Conservation (phyloP, 225 moss, liverwort and hornwort species). For the Neckera pumila region DNA sequence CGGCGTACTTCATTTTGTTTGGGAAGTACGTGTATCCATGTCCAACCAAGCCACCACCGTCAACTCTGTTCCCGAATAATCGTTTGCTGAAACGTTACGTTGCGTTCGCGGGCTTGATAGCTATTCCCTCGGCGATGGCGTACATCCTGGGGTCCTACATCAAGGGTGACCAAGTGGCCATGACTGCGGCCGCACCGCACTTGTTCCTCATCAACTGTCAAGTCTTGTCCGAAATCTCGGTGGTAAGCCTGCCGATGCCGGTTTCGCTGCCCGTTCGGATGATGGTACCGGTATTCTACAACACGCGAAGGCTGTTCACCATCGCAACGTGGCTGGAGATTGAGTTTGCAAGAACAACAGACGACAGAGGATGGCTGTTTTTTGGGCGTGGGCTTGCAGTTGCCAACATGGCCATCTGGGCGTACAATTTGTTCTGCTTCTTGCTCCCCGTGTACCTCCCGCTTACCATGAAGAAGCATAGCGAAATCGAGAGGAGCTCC, state of each 20-base stretch:
- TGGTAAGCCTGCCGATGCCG: background rate
- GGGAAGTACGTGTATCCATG: slow-evolving; percentile 31
- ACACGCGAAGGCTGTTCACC: slow-evolving; percentile 29
- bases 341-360: slow-evolving; percentile 5
- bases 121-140: slow-evolving; percentile 5
- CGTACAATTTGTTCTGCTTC: slow-evolving; percentile 42
- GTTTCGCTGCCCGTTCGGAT: slow-evolving; percentile 29
- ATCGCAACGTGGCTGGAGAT: slow-evolving; percentile 24
- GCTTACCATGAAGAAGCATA: slow-evolving; percentile 15
- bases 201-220: slow-evolving; percentile 41
- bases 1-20: slow-evolving; percentile 24
- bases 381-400: slow-evolving; percentile 36
- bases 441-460: slow-evolving; percentile 46
- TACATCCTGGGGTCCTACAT: slow-evolving; percentile 36
- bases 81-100: slow-evolving; percentile 16
- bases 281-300: slow-evolving; percentile 42
- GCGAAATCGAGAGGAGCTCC: slow-evolving; percentile 15
- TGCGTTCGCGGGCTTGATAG: slow-evolving; percentile 10
- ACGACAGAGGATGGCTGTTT: slow-evolving; percentile 9
- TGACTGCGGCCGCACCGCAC: slow-evolving; percentile 25
- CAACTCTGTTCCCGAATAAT: background rate
- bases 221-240: slow-evolving; percentile 26
- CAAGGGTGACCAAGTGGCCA: slow-evolving; percentile 31
- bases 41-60: background rate
- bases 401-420: slow-evolving; percentile 37